Conservation (phyloP, 2,329 filamentous ascomycete species). For the Magnaporthiopsis incrustans region DNA sequence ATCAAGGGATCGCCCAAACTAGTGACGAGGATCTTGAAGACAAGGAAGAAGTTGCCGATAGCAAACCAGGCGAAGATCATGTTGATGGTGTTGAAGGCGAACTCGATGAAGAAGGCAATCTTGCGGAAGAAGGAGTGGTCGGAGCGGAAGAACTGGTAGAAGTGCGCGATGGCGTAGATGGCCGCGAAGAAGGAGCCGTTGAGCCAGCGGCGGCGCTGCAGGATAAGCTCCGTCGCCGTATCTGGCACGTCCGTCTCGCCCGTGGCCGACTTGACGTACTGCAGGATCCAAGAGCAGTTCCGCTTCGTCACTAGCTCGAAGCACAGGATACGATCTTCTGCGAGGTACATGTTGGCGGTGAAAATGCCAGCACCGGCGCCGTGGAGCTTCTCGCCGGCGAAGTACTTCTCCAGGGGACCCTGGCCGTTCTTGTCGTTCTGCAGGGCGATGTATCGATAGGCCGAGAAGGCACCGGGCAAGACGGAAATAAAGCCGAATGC, state of each 20-base stretch:
- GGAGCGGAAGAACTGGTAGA: constrained; percentile 91
- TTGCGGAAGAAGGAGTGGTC: constrained; percentile 84
- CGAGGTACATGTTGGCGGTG: constrained; percentile 98
- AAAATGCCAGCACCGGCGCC: constrained; percentile 90
- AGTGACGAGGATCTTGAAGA: constrained; percentile 92
- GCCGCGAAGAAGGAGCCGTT: constrained; percentile 98
- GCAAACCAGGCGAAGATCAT: constrained; percentile 99
- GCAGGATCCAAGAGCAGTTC: constrained; percentile 94
- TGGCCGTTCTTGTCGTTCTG: constrained; percentile 95
- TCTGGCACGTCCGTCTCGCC: constrained; percentile 97
- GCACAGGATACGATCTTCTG: constrained; percentile 96
- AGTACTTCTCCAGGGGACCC: constrained; percentile 93
- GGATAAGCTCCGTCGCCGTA: constrained; percentile 85
- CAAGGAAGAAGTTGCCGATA: constrained; percentile 97
- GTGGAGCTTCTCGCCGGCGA: constrained; percentile 93
- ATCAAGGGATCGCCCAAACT: constrained; percentile 65
- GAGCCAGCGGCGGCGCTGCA: constrained; percentile 92
- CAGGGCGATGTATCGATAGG: constrained; percentile 87
- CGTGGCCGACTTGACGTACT: constrained; percentile 95
- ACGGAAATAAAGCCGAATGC: constrained; percentile 98
- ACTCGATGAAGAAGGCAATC: constrained; percentile 84
- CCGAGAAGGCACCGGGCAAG: constrained; percentile 94
- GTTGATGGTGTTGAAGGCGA: constrained; percentile 87
- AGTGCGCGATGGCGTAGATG: constrained; percentile 89
- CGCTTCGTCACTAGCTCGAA: constrained; percentile 97